Base-by-base conservation (phyloP, 169 alveolate species). In the Babesia sp. region DNA sequence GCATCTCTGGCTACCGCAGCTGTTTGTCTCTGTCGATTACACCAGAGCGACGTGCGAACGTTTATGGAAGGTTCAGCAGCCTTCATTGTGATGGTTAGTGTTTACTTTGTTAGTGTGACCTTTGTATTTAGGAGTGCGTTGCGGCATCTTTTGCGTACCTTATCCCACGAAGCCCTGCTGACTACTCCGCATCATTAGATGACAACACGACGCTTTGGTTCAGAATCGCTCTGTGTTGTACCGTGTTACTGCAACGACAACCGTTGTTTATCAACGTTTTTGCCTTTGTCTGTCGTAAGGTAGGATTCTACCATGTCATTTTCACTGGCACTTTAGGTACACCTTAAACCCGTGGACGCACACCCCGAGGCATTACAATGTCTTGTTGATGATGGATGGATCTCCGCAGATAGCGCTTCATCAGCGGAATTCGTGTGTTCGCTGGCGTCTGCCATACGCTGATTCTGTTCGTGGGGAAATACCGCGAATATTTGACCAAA, bases 351-450 rank as follows among this genome's bases (percentile, higher is more conserved):
- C 3, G 28, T 72, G 2, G 42, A 9, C n/a, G 34, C 48, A 4
- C 22, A 22, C 5, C 20, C 31, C 22, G 57, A 31, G 20, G 39
- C 14, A 7, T 24, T 68, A 26, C 69, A 77, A 0, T 1, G 4
- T 18, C 44, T 42, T 18, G 57, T 77, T 0, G 61, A 67, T 7
- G 71, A 72, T 24, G 86, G 75, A 0, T 50, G 41, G 50, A n/a
- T 64, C 3, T 42, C 71, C 24, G 74, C 56, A 20, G 82, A 77
- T 18, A 42, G 71, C 48, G 55, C 60, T 16, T 39, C 55, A 14
- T 59, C 71, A 6, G 31, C 53, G 6, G 86, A 77, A n/a, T 67
- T 77, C 61, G 22, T 77, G 64, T 67, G 60, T 20, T 45, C 79
- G 37, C 71, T 61, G 36, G 67, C 41, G 39, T 77, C 81, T 7